Evolutionary conservation across 2,329 filamentous ascomycete species (phyloP), one percentile per base, ranked within the genome.

Genomic region (Sclerotiophoma versabilis): DNA sequence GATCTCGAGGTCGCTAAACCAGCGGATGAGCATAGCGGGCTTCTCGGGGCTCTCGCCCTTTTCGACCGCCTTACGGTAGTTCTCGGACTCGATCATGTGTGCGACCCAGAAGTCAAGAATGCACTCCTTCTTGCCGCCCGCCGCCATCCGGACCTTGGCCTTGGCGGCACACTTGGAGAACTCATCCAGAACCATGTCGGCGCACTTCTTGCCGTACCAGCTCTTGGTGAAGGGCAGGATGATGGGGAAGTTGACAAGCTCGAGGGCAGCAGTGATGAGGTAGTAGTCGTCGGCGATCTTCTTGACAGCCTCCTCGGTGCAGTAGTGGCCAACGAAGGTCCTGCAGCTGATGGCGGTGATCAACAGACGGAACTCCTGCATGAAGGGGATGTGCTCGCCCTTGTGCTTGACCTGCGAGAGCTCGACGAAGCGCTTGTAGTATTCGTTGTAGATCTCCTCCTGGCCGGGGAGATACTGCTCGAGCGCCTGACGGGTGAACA

Each of bases 231-330:
- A 98, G 32, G 93, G 93, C 33, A 98, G 78, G 73, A 98, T 97
- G 78, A 98, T 90, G 55, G 95, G 68, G 58, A 72, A 71, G 82
- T 98, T 98, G 82, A 99, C 95, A 39, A 98, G 85, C 77, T 99
- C 95, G 64, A 98, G 85, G 19, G 95, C 95, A 53, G 90, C 93
- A 12, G 95, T 98, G 73, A 98, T 96, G 62, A 93, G 85, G 78
- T 96, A 98, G 80, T 96, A 99, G 78, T 98, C 93, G 76, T 96
- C 90, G 58, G 93, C 90, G 62, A 98, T 95, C 81, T 91, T 93
- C 84, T 96, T 93, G 70, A 98, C 88, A 42, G 90, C 87, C 74
- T 92, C 90, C 55, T 96, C 90, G 38, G 89, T 87, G 76, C 97
- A 93, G 80, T 98, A 98, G 80, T 96, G 88, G 34, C 95, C 95